Base-by-base conservation (phyloP, 441 rosid species). In the Omphalea diandra region DNA sequence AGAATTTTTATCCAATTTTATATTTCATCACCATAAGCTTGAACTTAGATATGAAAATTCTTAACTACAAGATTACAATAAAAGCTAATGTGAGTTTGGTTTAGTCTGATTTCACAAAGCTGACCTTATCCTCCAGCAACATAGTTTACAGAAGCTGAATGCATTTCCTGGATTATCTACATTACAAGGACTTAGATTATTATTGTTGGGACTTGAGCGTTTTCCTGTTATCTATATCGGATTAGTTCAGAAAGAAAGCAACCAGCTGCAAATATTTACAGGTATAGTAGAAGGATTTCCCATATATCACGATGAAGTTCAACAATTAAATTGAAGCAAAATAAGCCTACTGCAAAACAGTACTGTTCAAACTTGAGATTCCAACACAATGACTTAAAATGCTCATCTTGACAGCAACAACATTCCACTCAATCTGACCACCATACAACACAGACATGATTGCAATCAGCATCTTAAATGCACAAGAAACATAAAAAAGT, bases 201-300 rank as follows among this genome's bases (percentile, higher is more conserved):
- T 17, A 38, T 24, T n/a, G 36, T 41, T 59, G 10, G 46, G 18
- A 52, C 53, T 52, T 17, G 11, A 61, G 24, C 10, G 31, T 36
- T 65, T 26, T 26, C 2, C 4, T 33, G 4, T 5, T 65, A 20
- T 32, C 31, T 50, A 32, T n/a, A n/a, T 33, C 20, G 15, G n/a
- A 33, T 38, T 59, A n/a, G 32, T 31, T 50, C 44, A 49, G 69
- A 49, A 65, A 46, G 67, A 64, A 18, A 31, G 56, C 52, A 61
- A 20, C 4, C 8, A 15, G 50, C 15, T 11, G 31, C 31, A 24
- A 38, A 62, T 0, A 9, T 27, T 63, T 44, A 63, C 7, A 18
- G 35, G 52, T 41, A 63, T 63, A 26, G 26, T 26, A 24, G 35
- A 63, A 33, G n/a, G 8, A 41, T 41, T 63, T 38, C 33, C n/a